phyloP scores from a whole-genome alignment of 805 yeast genomes.

The Wickerhamiella alocasiicola region DNA sequence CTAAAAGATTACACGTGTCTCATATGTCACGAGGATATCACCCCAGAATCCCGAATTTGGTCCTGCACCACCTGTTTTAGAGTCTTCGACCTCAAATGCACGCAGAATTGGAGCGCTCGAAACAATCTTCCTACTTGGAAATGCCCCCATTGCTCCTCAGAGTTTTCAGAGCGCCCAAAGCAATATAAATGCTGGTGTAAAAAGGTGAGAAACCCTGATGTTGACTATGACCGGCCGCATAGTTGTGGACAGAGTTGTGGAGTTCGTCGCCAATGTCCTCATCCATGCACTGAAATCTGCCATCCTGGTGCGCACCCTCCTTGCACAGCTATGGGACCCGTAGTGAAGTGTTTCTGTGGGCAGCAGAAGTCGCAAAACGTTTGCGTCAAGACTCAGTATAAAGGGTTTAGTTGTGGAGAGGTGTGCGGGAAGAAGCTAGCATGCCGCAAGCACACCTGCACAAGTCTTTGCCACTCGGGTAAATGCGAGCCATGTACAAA shows the following conservation, averaged over 20 bases:
- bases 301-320: conserved; percentile 21
- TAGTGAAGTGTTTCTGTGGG: conserved; percentile 18
- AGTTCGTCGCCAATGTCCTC: conserved; percentile 18
- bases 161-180: conserved; percentile 8
- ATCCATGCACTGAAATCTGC: conserved; percentile 21
- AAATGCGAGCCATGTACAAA: conserved; percentile 16
- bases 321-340: conserved; percentile 20
- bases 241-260: conserved; percentile 23
- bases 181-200: conserved; percentile 21
- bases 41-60: conserved; percentile 56
- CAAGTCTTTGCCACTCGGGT: conserved; percentile 16
- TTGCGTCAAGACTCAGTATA: conserved; percentile 15
- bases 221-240: conserved; percentile 15
- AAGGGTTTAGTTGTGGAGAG: conserved; percentile 16
- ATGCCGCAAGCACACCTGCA: conserved; percentile 18
- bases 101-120: conserved; percentile 71
- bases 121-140: conserved; percentile 34
- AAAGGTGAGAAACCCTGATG: conserved; percentile 14
- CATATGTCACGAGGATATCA: conserved; percentile 78
- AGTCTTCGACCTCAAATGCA: conserved; percentile 77
- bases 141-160: conserved; percentile 20
- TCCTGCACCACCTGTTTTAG: conserved; percentile 66
- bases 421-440: conserved; percentile 11
- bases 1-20: conserved; percentile 70
- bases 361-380: conserved; percentile 8